Base-by-base conservation (phyloP, 768 basidiomycete species). In the Suillus plorans region DNA sequence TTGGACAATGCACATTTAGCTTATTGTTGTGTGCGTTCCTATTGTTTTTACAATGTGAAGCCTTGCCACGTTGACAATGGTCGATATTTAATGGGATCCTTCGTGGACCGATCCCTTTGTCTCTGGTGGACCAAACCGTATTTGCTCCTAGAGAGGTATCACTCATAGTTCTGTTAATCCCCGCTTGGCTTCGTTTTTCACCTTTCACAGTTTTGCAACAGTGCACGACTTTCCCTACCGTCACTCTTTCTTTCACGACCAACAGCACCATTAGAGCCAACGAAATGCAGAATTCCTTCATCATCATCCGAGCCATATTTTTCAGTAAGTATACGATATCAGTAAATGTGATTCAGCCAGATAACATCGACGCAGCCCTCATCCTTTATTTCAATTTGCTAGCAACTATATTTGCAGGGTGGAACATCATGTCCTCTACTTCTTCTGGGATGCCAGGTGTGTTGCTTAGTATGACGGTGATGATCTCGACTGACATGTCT, bases 251-350 rank as follows among this genome's bases (percentile, higher is more conserved):
- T 57, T 66, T 72, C 63, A 69, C 69, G 65, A 68, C 44, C 34
- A 53, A 56, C 63, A 62, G 62, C 60, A 53, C 66, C 36, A 68
- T 34, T 7, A n/a, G 18, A 36, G 59, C 58, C 36, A 64, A 63
- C 69, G 62, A 66, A 34, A 81, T 84, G 80, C 78, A 75, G 63
- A 88, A 82, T 69, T 76, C 82, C 4, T 88, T 90, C 73, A 74
- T 89, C 60, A 73, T 86, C 62, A 71, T 83, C 64, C 86, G 89
- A 61, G 80, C 84, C 34, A 80, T 87, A 47, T 73, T 85, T 63
- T 84, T 89, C 67, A 82, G 89, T 88, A 65, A 72, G 85, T 71
- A 0, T 28, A 25, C n/a, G 20, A 62, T 53, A 12, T n/a, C 36
- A 16, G 0, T 36, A 1, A 41, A 59, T 42, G 14, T 16, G 31